phyloP scores from a whole-genome alignment of 2,329 filamentous ascomycete species.

The Fusarium miscanthi region DNA sequence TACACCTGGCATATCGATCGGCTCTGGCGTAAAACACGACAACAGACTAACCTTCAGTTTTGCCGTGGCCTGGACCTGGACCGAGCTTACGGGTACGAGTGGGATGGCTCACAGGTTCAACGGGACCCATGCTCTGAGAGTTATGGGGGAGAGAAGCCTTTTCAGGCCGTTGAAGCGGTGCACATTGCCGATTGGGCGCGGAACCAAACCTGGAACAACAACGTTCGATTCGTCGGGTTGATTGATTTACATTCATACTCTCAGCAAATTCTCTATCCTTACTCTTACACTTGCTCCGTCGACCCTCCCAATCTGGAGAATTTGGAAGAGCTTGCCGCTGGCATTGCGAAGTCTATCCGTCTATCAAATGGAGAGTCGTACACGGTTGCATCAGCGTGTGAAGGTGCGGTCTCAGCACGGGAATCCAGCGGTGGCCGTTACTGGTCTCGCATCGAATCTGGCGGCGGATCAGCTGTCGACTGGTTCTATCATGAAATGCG shows the following conservation, averaged over 20 bases:
- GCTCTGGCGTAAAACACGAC: conserved; percentile 94
- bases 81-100: conserved; percentile 85
- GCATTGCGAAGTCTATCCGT: conserved; percentile 88
- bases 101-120: conserved; percentile 75
- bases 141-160: conserved; percentile 85
- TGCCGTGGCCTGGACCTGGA: conserved; percentile 92
- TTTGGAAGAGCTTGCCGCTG: conserved; percentile 87
- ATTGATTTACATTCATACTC: conserved; percentile 95
- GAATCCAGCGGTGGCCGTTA: conserved; percentile 38
- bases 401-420: conserved; percentile 70
- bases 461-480: conserved; percentile 88
- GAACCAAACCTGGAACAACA: conserved; percentile 79
- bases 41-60: conserved; percentile 82
- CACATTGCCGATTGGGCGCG: conserved; percentile 83
- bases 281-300: conserved; percentile 82
- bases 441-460: conserved; percentile 70
- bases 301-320: conserved; percentile 90
- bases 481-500: conserved; percentile 93
- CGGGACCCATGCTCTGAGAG: conserved; percentile 90
- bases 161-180: conserved; percentile 83
- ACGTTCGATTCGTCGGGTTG: conserved; percentile 83
- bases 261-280: conserved; percentile 93
- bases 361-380: conserved; percentile 81
- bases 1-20: conserved; percentile 94
- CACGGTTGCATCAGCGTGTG: conserved; percentile 85